phyloP scores from a whole-genome alignment of 257 asterid genomes.

The Ligustrum vulgare region DNA sequence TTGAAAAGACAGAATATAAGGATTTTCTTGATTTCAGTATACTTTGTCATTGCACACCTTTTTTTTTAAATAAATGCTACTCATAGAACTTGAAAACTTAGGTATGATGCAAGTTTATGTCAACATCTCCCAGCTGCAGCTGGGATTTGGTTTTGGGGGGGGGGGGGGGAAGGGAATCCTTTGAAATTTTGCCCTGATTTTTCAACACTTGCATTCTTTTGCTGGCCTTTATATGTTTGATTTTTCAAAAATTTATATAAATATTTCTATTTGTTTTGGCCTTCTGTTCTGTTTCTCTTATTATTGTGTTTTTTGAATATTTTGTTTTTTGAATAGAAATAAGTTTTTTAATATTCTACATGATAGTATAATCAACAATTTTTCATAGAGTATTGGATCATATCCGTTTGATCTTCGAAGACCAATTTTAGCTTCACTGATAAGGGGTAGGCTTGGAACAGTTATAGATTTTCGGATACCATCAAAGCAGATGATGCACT shows the following conservation, averaged over 20 bases:
- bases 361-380: too few species aligned
- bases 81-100: background rate
- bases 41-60: background rate
- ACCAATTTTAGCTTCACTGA: too few species aligned
- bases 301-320: background rate
- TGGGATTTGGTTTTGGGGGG: too few species aligned
- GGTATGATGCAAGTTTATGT: background rate
- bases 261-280: background rate
- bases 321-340: too few species aligned
- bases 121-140: background rate
- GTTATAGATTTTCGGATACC: too few species aligned
- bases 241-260: background rate
- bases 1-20: conserved; percentile 10
- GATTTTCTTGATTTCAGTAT: background rate
- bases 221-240: background rate
- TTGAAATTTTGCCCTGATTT: background rate
- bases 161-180: too few species aligned
- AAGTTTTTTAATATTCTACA: too few species aligned
- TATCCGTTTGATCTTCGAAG: too few species aligned
- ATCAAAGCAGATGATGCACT: too few species aligned
- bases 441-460: too few species aligned
- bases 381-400: too few species aligned
- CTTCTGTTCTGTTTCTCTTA: too few species aligned
- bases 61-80: background rate
- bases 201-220: background rate